These are phyloP conservation scores for Planoprotostelium fungivorum DNA, from an alignment of 78 protist species.

Conservation along the genomic window DNA sequence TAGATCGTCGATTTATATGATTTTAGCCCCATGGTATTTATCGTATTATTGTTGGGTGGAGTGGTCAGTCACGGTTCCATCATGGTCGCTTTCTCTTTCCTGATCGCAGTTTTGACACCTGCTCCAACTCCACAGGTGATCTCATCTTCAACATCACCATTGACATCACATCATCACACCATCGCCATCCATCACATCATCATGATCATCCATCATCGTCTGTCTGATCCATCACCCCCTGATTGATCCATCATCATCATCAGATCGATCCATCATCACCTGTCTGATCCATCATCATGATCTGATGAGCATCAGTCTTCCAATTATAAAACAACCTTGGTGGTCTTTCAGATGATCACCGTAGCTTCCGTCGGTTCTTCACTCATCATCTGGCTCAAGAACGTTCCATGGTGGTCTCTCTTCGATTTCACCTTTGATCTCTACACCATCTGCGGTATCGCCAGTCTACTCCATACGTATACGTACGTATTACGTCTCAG, in stretches of 20 bases:
- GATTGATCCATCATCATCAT: too few relatives aligned
- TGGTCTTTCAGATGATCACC: background rate
- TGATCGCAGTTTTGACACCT: background rate
- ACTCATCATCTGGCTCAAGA: background rate
- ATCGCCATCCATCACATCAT: too few relatives aligned
- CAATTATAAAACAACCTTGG: background rate
- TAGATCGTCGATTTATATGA: background rate
- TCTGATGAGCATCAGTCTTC: background rate
- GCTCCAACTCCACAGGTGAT: background rate
- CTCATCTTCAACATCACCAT: too few relatives aligned
- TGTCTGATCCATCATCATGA: background rate
- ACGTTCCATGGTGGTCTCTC: background rate
- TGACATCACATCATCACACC: too few relatives aligned
- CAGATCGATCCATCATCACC: too few relatives aligned
- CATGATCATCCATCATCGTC: too few relatives aligned
- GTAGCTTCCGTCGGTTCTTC: background rate
- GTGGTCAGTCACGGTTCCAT: background rate
- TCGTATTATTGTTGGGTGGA: background rate
- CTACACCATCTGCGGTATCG: background rate
- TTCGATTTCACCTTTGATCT: background rate
- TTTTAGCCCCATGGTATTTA: background rate
- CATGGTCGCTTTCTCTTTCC: background rate
- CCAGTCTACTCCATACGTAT: background rate
- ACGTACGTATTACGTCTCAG: background rate
- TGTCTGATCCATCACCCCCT: too few relatives aligned